Conservation (phyloP, 441 rosid genomes). For the Biscutella laevigata region DNA sequence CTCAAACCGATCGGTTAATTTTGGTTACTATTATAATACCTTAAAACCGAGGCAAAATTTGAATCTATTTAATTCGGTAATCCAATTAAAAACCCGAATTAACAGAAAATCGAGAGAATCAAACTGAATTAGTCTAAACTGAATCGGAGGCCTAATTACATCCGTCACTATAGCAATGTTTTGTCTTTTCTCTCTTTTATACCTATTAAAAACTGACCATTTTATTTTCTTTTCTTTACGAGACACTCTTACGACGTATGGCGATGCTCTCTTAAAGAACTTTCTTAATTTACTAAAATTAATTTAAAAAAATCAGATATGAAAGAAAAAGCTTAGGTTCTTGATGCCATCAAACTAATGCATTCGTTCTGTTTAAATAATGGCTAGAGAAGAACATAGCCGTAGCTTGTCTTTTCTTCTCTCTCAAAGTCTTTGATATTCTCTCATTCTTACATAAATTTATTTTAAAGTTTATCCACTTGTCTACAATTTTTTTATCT, state of each 20-base stretch:
- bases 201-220: no score
- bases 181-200: no score
- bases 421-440: neutral
- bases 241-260: slow-evolving; percentile 1
- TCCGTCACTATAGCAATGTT: no score
- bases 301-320: neutral
- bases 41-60: no score
- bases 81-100: no score
- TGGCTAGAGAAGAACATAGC: slow-evolving; percentile 26
- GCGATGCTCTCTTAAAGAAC: neutral
- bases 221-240: no score
- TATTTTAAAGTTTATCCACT: neutral
- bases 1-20: no score
- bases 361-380: slow-evolving; percentile 25
- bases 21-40: no score
- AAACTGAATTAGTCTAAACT: no score
- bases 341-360: slow-evolving; percentile 5
- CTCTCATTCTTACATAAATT: neutral
- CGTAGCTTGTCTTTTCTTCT: neutral
- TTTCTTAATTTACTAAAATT: neutral
- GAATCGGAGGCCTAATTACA: no score
- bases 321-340: slow-evolving; percentile 15
- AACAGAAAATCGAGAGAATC: no score
- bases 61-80: no score
- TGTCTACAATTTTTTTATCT: neutral